Evolutionary conservation across 129 eudicot species (phyloP), one percentile per base, ranked within the genome.

Genomic region (Sambucus nigra): DNA sequence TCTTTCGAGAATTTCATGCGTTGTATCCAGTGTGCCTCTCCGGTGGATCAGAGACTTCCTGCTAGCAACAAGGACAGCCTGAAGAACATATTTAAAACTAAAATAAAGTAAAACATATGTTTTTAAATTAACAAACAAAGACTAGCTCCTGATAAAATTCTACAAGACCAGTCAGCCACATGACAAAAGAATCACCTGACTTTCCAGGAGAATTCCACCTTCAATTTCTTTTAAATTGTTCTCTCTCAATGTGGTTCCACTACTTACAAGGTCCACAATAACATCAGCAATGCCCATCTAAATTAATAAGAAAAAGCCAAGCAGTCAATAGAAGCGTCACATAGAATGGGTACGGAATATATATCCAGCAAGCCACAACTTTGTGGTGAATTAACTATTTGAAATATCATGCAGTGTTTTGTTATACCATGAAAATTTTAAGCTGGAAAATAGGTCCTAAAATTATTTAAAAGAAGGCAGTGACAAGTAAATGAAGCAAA

Each of bases 241-340:
- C 59, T 89, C 97, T 63, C 85, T 70, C 69, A 89, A 66, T 4
- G 97, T 89, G 45, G 88, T 76, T 61, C 97, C 97, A 40, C 97
- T 89, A 69, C 97, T 89, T 65, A 89, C 97, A 49, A 89, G 97
- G 69, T 89, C 97, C 75, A 89, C 87, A 59, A 89, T 89, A 20
- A 93, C 97, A 85, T 89, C 97, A 39, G 95, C 95, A 69, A 81
- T 89, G 31, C 97, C 97, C 97, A 89, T 89, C 97, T 89, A 46
- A 25, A 55, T 44, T 28, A 53, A 28, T 21, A 59, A 47, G 57
- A 13, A 20, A 60, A 46, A 57, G 20, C 17, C 15, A 45, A 32
- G 15, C 25, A 15, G 22, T 27, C 20, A 44, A 25, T 12, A 3
- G 5, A 44, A 25, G 23, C 26, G n/a, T 17, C 42, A 1, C 12